Conservation (phyloP, 2,329 filamentous ascomycete species). For the Ophiobolus disseminans region DNA sequence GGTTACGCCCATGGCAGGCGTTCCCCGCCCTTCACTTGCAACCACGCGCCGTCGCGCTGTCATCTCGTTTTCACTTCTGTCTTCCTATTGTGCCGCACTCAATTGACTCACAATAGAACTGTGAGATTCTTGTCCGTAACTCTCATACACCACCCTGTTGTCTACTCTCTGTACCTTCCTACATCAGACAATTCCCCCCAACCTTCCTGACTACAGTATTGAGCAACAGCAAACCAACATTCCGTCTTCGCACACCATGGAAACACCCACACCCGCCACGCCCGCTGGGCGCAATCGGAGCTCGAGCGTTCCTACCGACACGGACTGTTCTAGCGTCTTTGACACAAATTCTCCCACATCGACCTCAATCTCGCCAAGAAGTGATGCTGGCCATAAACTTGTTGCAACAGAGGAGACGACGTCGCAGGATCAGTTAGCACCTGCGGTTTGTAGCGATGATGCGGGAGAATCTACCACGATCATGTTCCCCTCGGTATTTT, state of each 20-base stretch:
- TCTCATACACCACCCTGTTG: not conserved
- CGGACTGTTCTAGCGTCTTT: not conserved
- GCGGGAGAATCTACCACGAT: too few species aligned
- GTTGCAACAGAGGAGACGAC: too few species aligned
- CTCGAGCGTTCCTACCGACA: too few species aligned
- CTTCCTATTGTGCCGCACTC: not conserved
- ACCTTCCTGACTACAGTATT: too few species aligned
- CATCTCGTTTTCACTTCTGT: not conserved
- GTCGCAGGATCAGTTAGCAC: too few species aligned
- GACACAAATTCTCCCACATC: not conserved
- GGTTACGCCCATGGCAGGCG: not conserved
- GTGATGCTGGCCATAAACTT: too few species aligned
- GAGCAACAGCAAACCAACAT: not conserved
- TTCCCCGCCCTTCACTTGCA: constrained; percentile 4
- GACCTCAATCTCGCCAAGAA: too few species aligned
- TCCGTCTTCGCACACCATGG: not conserved
- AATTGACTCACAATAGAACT: not conserved
- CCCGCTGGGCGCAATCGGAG: too few species aligned
- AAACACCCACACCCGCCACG: not conserved
- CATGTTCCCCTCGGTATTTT: too few species aligned
- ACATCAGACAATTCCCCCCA: too few species aligned
- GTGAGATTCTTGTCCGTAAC: not conserved
- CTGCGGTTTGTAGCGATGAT: too few species aligned
- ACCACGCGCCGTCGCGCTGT: too few species aligned
- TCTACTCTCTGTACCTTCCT: not conserved